Evolutionary conservation across 148 eudicot genomes (phyloP).

Genomic region (Limonium bicolor): DNA sequence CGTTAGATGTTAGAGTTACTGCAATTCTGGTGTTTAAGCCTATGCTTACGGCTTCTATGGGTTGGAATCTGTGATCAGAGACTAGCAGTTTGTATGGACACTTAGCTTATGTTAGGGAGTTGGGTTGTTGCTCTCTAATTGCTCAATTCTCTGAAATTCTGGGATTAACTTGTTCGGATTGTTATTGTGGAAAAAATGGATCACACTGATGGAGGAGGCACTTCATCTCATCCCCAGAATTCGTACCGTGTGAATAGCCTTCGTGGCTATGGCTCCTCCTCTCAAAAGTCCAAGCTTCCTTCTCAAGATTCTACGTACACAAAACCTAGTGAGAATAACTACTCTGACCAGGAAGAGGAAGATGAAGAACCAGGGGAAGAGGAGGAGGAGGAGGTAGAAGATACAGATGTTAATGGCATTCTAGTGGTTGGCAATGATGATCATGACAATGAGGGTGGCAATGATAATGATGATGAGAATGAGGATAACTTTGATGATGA

Average conservation of each 20-base stretch:
- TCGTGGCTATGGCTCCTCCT: conserved; percentile 20
- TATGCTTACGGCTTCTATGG: too few species aligned
- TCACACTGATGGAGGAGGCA: too few species aligned
- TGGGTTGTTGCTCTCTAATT: too few species aligned
- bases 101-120: too few species aligned
- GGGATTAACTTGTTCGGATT: too few species aligned
- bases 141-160: too few species aligned
- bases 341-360: conserved; percentile 21
- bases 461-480: conserved; percentile 18
- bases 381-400: conserved; percentile 15
- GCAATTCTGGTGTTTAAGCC: too few species aligned
- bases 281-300: conserved; percentile 19
- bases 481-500: conserved; percentile 15
- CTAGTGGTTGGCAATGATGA: conserved; percentile 23
- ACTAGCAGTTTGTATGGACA: too few species aligned
- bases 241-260: conserved; percentile 16
- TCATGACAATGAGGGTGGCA: conserved; percentile 13
- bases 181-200: too few species aligned
- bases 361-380: conserved; percentile 15
- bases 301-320: conserved; percentile 12
- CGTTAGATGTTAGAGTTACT: too few species aligned
- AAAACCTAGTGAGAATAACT: conserved; percentile 9
- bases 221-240: conserved; percentile 19
- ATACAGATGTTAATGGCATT: conserved; percentile 14
- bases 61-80: too few species aligned